Conservation (phyloP, 2,329 filamentous ascomycete genomes). For the Triangularia verruculosa region DNA sequence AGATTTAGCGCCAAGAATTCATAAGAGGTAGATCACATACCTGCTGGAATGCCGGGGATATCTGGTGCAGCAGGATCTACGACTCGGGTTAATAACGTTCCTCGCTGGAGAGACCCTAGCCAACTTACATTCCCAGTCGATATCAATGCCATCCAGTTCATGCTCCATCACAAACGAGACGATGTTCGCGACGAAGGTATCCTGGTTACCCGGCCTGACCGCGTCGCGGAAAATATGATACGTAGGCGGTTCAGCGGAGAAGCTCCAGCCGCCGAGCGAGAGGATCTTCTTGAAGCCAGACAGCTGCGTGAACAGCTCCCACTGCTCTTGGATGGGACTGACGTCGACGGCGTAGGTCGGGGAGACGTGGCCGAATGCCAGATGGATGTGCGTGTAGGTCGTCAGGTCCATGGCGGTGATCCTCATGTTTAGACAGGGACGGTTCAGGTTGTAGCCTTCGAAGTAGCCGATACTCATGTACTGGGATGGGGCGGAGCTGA, state of each 20-base stretch:
- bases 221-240: conserved; percentile 17
- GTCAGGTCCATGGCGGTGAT: conserved; percentile 7
- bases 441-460: conserved; percentile 19
- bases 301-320: conserved; percentile 11
- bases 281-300: conserved; percentile 21
- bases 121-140: conserved; percentile 38
- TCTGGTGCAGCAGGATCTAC: conserved; percentile 24
- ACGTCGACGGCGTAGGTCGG: conserved; percentile 4
- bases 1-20: not conserved
- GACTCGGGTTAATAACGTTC: not conserved
- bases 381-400: conserved; percentile 30
- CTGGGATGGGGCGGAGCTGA: not conserved
- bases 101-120: not conserved
- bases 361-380: conserved; percentile 29
- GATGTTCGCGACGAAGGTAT: conserved; percentile 35
- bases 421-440: conserved; percentile 12
- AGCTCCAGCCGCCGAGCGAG: conserved; percentile 24
- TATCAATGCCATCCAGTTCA: conserved; percentile 40
- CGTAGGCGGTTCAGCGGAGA: conserved; percentile 4
- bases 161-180: conserved; percentile 40
- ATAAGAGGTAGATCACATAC: conserved; percentile 1
- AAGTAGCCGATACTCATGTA: conserved; percentile 22
- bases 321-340: conserved; percentile 19
- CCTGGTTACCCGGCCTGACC: conserved; percentile 9
- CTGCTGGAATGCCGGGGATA: conserved; percentile 35